Evolutionary conservation across 257 asterid genomes (phyloP), one percentile per base, ranked within the genome.

Genomic region (Nicotiana sylvestris): DNA sequence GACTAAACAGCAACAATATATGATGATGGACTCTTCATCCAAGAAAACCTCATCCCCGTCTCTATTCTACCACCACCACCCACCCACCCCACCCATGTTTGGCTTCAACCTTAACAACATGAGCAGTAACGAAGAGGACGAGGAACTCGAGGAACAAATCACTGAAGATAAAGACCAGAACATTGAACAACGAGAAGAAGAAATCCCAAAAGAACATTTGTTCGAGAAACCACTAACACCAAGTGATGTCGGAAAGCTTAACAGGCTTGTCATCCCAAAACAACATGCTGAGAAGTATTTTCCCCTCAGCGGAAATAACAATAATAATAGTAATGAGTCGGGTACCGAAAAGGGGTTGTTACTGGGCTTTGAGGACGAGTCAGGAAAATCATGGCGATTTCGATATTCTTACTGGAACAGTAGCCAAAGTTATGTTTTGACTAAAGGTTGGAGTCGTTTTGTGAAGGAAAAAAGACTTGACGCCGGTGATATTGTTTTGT

Each of bases 361-460:
- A 0, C 82, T 95, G 53, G 91, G 92, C 39, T 95, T 95, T 82
- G 99, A 94, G 62, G 99, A 95, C 30, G 97, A 94, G 84, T 43
- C 77, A 2, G 99, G 97, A 0, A 95, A 94, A 62, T 78, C 92
- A 1, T 95, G 99, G 99, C 82, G 93, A 62, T 95, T 95, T 55
- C 83, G 99, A 21, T 95, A 95, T 81, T 95, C 99, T 1, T 95
- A 95, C 49, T 95, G 99, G 99, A 95, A 90, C 30, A 95, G 99
- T 21, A 95, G 99, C 87, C 99, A 95, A 81, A 95, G 99, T 87
- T 95, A 95, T 49, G 99, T 95, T 12, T 85, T 95, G 78, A 95
- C 99, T 0, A 95, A 95, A 80, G 99, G 99, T 0, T 95, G 99
- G 99, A 95, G 99, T 91, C 91, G 97, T 2, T 94, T 94, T 60